Evolutionary conservation across 2,329 filamentous ascomycete genomes (phyloP).

Genomic region (Colletotrichum neosansevieriae): DNA sequence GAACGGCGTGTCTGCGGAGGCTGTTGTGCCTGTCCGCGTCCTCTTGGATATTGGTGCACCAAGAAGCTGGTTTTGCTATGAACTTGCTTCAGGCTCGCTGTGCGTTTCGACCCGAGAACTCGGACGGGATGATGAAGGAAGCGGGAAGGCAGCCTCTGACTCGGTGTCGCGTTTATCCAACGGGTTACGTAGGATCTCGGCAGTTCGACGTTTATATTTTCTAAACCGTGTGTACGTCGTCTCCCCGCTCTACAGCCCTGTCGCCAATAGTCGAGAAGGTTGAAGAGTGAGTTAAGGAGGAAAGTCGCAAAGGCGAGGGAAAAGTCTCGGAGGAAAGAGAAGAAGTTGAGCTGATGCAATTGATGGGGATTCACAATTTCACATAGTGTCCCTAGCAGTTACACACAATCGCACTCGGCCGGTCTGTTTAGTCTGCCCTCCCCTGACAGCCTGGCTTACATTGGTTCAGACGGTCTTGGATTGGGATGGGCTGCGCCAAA

Average conservation of each 20-base stretch:
- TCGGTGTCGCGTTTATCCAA: conserved; percentile 19
- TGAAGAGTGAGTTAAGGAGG: conserved; percentile 3
- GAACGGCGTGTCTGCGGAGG: conserved; percentile 13
- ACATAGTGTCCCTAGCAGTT: neutral
- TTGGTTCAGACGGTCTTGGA: conserved; percentile 38
- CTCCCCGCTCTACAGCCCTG: conserved; percentile 27
- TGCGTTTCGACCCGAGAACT: conserved; percentile 21
- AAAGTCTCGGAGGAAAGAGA: conserved; percentile 9
- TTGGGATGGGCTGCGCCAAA: conserved; percentile 11
- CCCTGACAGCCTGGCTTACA: conserved; percentile 35
- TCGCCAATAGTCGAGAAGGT: conserved; percentile 10
- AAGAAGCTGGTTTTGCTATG: conserved; percentile 25
- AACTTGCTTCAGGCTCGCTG: conserved; percentile 20
- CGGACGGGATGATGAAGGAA: conserved; percentile 29
- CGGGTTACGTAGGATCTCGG: neutral
- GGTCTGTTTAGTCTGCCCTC: conserved; percentile 28
- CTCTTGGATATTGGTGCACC: conserved; percentile 2
- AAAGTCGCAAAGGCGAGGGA: neutral
- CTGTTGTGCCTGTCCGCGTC: conserved; percentile 24
- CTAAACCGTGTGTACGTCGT: neutral
- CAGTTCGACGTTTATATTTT: neutral
- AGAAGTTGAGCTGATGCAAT: conserved; percentile 9
- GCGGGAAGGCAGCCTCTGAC: conserved; percentile 5
- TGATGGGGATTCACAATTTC: conserved; percentile 26
- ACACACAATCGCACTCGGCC: conserved; percentile 17